Percentiles rank a stretch among this genome's conserved stretches.
These are phyloP conservation scores for Amyloporia xantha DNA, from an alignment of 768 basidiomycete genomes.

Conservation along the genomic window DNA sequence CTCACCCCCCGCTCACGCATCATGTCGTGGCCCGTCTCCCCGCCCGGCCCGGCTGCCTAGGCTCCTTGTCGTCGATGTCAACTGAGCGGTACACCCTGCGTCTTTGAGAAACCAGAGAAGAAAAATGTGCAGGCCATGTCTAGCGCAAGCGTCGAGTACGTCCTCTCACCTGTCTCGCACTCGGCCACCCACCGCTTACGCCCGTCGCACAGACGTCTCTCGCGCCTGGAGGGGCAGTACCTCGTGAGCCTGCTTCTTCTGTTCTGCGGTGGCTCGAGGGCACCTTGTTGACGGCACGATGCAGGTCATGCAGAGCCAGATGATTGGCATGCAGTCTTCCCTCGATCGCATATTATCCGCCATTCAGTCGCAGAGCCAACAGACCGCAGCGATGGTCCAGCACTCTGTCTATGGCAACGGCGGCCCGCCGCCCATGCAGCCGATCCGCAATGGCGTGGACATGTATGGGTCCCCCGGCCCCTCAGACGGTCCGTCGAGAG, in stretches of 20 bases:
- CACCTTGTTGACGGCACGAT: conserved; percentile 7
- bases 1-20: conserved; percentile 47
- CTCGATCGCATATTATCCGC: conserved; percentile 75
- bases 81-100: conserved; percentile 68
- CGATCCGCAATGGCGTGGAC: conserved; percentile 20
- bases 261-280: neutral
- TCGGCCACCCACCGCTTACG: conserved; percentile 14
- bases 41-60: conserved; percentile 72
- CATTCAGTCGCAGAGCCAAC: conserved; percentile 41
- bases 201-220: conserved; percentile 53
- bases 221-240: conserved; percentile 82
- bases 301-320: conserved; percentile 88
- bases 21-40: conserved; percentile 57
- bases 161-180: conserved; percentile 1
- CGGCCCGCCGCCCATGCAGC: conserved; percentile 10
- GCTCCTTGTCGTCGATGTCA: conserved; percentile 88
- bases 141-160: conserved; percentile 65
- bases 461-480: conserved; percentile 24
- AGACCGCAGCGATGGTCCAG: conserved; percentile 22
- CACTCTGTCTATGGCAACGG: conserved; percentile 17
- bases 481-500: conserved; percentile 23
- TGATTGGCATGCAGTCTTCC: conserved; percentile 91
- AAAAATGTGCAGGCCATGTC: conserved; percentile 56
- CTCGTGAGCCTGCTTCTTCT: conserved; percentile 37
- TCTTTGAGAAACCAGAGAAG: conserved; percentile 91